phyloP scores from a whole-genome alignment of 129 eudicot genomes.

The Sambucus nigra region DNA sequence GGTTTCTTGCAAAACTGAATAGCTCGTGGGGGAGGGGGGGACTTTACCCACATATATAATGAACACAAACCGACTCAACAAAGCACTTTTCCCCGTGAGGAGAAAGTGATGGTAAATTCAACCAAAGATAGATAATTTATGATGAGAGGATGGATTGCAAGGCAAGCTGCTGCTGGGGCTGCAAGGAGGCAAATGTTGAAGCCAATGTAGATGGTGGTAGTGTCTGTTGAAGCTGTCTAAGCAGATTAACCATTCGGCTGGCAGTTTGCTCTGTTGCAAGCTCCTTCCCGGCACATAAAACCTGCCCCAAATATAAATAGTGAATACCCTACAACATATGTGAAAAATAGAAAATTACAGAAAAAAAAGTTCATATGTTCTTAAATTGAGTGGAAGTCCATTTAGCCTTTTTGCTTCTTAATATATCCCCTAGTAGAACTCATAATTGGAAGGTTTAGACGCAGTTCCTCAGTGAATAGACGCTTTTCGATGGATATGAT shows the following conservation, averaged over 20 bases:
- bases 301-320: slow-evolving; percentile 20
- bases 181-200: slow-evolving; percentile 82
- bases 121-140: slow-evolving; percentile 10
- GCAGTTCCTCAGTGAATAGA: no score
- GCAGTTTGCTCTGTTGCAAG: slow-evolving; percentile 88
- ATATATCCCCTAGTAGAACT: no score
- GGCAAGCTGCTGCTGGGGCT: slow-evolving; percentile 91
- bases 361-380: no score
- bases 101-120: background rate
- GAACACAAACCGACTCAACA: slow-evolving; percentile 16
- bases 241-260: slow-evolving; percentile 64
- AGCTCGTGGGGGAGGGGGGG: no score
- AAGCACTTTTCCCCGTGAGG: slow-evolving; percentile 17
- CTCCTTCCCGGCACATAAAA: slow-evolving; percentile 89
- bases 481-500: no score
- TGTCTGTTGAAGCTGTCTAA: slow-evolving; percentile 91
- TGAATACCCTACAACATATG: background rate
- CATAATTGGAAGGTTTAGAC: no score
- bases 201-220: slow-evolving; percentile 76
- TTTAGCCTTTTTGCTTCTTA: no score
- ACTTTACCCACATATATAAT: no score
- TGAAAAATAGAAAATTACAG: no score
- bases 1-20: no score
- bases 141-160: slow-evolving; percentile 77
- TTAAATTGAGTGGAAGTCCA: no score